Percentiles rank a stretch among this genome's conserved stretches.
phyloP scores from a whole-genome alignment of 2,329 filamentous ascomycete species.

The Pyrenochaeta sp. region DNA sequence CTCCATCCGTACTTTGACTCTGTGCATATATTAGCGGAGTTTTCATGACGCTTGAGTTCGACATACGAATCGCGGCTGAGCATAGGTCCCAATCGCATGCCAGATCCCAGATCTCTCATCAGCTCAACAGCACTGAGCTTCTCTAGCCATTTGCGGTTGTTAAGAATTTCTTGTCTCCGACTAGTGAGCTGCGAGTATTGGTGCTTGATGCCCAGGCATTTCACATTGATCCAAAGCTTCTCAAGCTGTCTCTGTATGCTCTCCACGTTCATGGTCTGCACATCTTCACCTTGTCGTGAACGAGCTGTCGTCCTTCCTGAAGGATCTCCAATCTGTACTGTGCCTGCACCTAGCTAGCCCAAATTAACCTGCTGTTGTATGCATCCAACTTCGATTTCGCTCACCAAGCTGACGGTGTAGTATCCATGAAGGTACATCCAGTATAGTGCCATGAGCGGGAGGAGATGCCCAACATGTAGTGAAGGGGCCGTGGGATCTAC shows the following conservation, averaged over 20 bases:
- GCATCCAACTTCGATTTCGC: constrained; percentile 25
- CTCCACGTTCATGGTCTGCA: constrained; percentile 70
- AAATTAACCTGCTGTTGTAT: constrained; percentile 31
- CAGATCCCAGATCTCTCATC: constrained; percentile 74
- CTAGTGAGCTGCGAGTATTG: constrained; percentile 70
- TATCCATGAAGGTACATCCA: constrained; percentile 84
- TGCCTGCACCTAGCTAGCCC: constrained; percentile 71
- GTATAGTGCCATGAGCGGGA: constrained; percentile 84
- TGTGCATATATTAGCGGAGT: constrained; percentile 41
- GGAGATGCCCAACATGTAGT: constrained; percentile 80
- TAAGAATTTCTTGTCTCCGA: constrained; percentile 73
- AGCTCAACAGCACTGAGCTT: constrained; percentile 77
- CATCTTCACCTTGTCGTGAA: constrained; percentile 60
- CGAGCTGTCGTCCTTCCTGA: constrained; percentile 73
- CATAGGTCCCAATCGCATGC: constrained; percentile 84
- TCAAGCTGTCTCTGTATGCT: constrained; percentile 75
- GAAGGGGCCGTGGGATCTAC: constrained; percentile 84
- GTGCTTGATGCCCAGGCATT: constrained; percentile 69
- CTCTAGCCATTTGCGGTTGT: constrained; percentile 88
- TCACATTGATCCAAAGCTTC: constrained; percentile 78
- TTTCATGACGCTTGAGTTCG: not conserved
- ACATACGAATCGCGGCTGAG: constrained; percentile 85
- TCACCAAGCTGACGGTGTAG: constrained; percentile 68
- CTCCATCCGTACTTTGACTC: constrained; percentile 83
- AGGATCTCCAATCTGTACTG: constrained; percentile 80